Base-by-base conservation (phyloP, 345 rosid species). In the Murraya koenigii region DNA sequence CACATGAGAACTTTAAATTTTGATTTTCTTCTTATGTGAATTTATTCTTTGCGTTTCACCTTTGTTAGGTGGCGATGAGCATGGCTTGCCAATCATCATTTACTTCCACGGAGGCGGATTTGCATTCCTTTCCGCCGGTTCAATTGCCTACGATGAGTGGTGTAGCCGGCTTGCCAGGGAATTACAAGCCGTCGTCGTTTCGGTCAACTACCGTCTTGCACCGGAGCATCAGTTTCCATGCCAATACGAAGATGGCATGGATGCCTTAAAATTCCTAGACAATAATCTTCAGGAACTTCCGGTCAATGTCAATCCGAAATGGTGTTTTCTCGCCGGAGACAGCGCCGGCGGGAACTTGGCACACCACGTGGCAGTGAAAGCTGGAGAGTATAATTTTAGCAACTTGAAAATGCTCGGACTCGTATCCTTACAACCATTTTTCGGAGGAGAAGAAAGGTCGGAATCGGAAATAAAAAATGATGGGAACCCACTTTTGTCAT, bases 61-160 rank as follows among this genome's bases (percentile, higher is more conserved):
- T 3, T 44, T 11, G 56, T 52, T 52, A 52, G 56, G 22, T 52
- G 56, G 56, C 22, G 2, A 52, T 52, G 22, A 52, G 56, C 20
- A 6, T 8, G 14, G 10, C 59, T 23, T 83, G 17, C 84, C 87
- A 0, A 36, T 84, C 7, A 30, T 86, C n/a, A 47, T 84, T 20
- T 84, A 75, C 63, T 82, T 81, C 77, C 87, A 86, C 33, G 87
- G 89, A 1, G 89, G 85, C 9, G 87, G 89, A 0, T 86, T 86
- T 55, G 71, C 72, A 6, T 80, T 63, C 55, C 47, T 78, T 35
- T 72, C 77, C 26, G 62, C 87, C 60, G 41, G 75, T n/a, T 77
- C 75, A 30, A 39, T 23, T 3, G 8, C 1, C 19, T 80, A 77
- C 79, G 77, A 84, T 26, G 54, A 75, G 26, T 70, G 68, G 11